Conservation (phyloP, 768 basidiomycete species). For the Trametes coccinea region DNA sequence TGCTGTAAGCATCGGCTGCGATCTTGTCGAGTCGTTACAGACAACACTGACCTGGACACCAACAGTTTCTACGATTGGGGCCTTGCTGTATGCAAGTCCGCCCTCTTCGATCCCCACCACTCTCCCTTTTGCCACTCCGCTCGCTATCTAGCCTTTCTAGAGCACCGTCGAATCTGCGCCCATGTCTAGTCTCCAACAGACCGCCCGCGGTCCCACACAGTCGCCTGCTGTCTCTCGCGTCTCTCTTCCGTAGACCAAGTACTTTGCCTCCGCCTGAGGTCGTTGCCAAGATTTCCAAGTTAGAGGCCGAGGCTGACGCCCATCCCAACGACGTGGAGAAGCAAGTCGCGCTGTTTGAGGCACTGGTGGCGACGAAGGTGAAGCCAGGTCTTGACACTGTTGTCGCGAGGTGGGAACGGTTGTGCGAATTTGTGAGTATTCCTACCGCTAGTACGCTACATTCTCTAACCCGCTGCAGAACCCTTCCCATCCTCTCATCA, state of each 20-base stretch:
- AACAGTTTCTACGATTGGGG: constrained; percentile 31
- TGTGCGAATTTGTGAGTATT: constrained; percentile 68
- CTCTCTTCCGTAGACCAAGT: constrained; percentile 40
- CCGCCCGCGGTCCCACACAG: constrained; percentile 2
- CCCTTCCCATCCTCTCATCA: constrained; percentile 65
- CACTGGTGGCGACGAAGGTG: constrained; percentile 62
- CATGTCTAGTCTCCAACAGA: constrained; percentile 1
- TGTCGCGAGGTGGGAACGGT: constrained; percentile 79
- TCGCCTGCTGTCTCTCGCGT: constrained; percentile 32
- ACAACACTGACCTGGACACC: not conserved
- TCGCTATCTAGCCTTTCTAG: constrained; percentile 24
- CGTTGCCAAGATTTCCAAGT: constrained; percentile 67
- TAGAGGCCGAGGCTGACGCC: constrained; percentile 78
- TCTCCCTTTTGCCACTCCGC: constrained; percentile 23
- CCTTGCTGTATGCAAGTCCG: constrained; percentile 35
- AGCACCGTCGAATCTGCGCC: constrained; percentile 1
- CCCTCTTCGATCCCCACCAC: constrained; percentile 36
- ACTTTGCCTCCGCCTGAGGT: constrained; percentile 60
- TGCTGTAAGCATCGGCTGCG: not conserved
- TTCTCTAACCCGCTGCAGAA: constrained; percentile 45
- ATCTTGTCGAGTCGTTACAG: not conserved
- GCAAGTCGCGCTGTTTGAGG: constrained; percentile 70
- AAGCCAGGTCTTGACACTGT: constrained; percentile 71
- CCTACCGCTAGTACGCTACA: not conserved
- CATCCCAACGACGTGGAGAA: constrained; percentile 67